These are phyloP conservation scores for Abelmoschus esculentus DNA, from an alignment of 345 rosid species.

Conservation along the genomic window DNA sequence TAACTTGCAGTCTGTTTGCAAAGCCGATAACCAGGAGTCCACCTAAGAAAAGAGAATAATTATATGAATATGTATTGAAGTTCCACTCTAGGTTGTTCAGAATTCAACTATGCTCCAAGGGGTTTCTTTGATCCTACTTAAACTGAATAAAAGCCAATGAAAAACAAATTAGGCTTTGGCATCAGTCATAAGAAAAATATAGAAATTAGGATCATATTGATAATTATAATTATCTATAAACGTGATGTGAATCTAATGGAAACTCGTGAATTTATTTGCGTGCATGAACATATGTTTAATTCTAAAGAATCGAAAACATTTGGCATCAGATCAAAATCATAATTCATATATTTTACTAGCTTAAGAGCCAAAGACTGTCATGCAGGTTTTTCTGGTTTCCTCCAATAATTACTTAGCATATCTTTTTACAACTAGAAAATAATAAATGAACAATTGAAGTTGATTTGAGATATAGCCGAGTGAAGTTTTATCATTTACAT, in stretches of 20 bases:
- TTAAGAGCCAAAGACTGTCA: not conserved
- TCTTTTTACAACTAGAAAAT: not conserved
- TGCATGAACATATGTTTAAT: not conserved
- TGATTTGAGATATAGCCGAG: not conserved
- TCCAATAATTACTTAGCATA: not conserved
- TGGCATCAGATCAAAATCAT: not conserved
- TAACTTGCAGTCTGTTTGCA: slow-evolving; percentile 43
- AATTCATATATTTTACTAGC: not conserved
- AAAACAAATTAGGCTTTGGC: not conserved
- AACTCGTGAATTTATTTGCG: not conserved
- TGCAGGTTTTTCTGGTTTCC: not conserved
- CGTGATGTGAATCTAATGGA: not conserved
- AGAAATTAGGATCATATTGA: too few relatives aligned
- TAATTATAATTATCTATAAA: too few relatives aligned
- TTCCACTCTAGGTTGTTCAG: too few relatives aligned
- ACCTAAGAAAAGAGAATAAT: slow-evolving; percentile 36
- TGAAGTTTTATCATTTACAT: not conserved
- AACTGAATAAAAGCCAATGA: not conserved
- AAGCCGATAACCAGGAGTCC: slow-evolving; percentile 60
- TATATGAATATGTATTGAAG: too few relatives aligned
- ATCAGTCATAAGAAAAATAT: too few relatives aligned
- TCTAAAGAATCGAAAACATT: not conserved
- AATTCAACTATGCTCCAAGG: too few relatives aligned
- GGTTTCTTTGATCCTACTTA: too few relatives aligned
- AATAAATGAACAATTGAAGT: not conserved